Evolutionary conservation across 257 asterid species (phyloP).

Genomic region (Anisodus tanguticus): DNA sequence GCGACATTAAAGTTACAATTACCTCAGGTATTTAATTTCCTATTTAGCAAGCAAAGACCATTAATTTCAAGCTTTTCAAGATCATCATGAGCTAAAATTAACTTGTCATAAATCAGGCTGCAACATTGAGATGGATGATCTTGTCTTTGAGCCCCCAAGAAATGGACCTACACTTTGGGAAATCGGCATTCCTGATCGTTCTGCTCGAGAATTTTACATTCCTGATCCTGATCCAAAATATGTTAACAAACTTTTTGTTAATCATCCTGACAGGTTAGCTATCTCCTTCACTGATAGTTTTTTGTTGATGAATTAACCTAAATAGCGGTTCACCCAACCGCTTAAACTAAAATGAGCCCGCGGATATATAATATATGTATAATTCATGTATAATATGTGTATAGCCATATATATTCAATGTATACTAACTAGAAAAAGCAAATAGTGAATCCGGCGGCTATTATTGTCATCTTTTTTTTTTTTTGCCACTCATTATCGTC

Average conservation of each 20-base stretch:
- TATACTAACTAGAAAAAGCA: too few relatives aligned
- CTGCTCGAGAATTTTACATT: conserved; percentile 67
- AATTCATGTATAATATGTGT: too few relatives aligned
- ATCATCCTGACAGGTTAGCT: conserved; percentile 65
- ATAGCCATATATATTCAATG: too few relatives aligned
- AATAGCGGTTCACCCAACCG: too few relatives aligned
- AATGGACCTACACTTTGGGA: conserved; percentile 83
- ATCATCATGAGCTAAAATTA: not conserved
- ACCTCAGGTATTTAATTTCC: conserved; percentile 45
- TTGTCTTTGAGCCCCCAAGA: conserved; percentile 66
- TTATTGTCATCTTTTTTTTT: too few relatives aligned
- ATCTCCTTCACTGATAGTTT: not conserved
- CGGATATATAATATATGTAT: too few relatives aligned
- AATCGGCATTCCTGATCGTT: conserved; percentile 76
- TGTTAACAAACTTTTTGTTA: conserved; percentile 56
- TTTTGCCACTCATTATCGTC: not conserved
- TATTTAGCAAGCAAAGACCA: not conserved
- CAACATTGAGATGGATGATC: conserved; percentile 53
- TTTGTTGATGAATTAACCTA: too few relatives aligned
- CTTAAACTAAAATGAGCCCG: too few relatives aligned
- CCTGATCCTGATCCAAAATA: conserved; percentile 73
- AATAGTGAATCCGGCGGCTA: too few relatives aligned
- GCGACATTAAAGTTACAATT: conserved; percentile 45
- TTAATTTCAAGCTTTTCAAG: not conserved
- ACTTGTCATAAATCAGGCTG: conserved; percentile 45